phyloP scores from a whole-genome alignment of 352 stramenopile species.

The Pythium phragmiticola region DNA sequence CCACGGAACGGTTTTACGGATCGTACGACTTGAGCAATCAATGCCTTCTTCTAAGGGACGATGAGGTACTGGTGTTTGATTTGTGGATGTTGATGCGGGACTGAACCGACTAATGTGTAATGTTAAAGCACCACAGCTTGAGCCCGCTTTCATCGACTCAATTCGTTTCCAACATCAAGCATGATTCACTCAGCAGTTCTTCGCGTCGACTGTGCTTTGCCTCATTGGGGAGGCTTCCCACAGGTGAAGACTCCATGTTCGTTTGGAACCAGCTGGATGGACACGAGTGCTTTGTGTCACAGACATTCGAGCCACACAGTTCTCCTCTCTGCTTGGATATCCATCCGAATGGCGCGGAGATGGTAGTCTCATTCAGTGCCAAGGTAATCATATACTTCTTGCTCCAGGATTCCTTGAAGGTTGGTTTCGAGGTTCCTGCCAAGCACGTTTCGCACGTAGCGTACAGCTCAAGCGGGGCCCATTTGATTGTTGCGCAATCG shows the following conservation, averaged over 20 bases:
- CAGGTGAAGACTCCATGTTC: slow-evolving; percentile 44
- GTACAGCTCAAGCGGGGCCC: slow-evolving; percentile 59
- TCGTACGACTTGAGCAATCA: slow-evolving; percentile 74
- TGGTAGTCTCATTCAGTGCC: slow-evolving; percentile 47
- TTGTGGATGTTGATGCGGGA: not conserved
- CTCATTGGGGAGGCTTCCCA: slow-evolving; percentile 37
- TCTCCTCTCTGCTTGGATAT: slow-evolving; percentile 50
- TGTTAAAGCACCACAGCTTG: slow-evolving; percentile 38
- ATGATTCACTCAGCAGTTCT: slow-evolving; percentile 37
- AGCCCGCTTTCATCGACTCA: slow-evolving; percentile 47
- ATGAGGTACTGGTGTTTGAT: slow-evolving; percentile 37
- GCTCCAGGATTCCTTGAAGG: slow-evolving; percentile 55
- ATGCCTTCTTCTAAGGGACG: slow-evolving; percentile 60
- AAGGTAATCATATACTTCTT: slow-evolving; percentile 66
- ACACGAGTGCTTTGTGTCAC: slow-evolving; percentile 57
- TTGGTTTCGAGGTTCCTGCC: slow-evolving; percentile 60
- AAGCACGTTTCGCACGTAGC: slow-evolving; percentile 62
- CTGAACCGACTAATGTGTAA: not conserved
- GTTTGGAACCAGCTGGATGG: slow-evolving; percentile 62
- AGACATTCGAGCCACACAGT: slow-evolving; percentile 43
- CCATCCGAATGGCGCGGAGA: slow-evolving; percentile 52
- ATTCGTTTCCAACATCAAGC: slow-evolving; percentile 34
- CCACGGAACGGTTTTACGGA: slow-evolving; percentile 57
- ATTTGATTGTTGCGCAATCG: slow-evolving; percentile 45
- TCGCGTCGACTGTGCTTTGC: slow-evolving; percentile 50